Base-by-base conservation (phyloP, 805 yeast genomes). In the Saccharomycopsis oosterbeekiorum region DNA sequence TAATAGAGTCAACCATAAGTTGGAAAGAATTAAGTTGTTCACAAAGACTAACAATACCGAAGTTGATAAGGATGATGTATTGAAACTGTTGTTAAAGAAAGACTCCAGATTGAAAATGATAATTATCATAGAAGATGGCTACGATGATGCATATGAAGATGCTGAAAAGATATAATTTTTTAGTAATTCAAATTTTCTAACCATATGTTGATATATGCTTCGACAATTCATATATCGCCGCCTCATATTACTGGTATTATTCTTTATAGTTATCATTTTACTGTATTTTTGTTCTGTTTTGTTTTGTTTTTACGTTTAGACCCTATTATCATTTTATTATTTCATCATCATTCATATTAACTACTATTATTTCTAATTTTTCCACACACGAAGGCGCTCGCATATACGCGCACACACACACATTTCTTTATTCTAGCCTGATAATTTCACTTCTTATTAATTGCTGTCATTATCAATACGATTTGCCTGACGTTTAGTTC, bases 1-100 rank as follows among this genome's bases (percentile, higher is more conserved):
- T 56, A 80, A 81, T 60, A 71, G 88, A 62, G 76, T 84, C 59
- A 80, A 78, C 56, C 70, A 70, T 58, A 72, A 67, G 11, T 66
- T 51, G 43, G 64, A 65, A n/a, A 57, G 60, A 37, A 73, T 77
- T 56, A 73, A 68, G 58, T 66, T 78, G 57, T 78, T 69, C 64
- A 68, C 76, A 60, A 77, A 76, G 65, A 53, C 60, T 40, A 57
- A 61, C 40, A 56, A 39, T 24, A 26, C 42, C 19, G 60, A 59
- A 4, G 59, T 64, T 39, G 59, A 57, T 41, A 41, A 37, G 8
- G 66, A 64, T 40, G 66, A 64, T 39, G 19, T 42, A 21, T 60
- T 64, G 55, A 54, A 55, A 37, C 43, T 36, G 39, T 42, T 62
- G 11, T 63, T 56, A 62, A 56, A n/a, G 56, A 62, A 54, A 41